These are phyloP conservation scores for Cryptococcus jaspeensis DNA, from an alignment of 1,284 basidiomycete genomes.

Conservation along the genomic window DNA sequence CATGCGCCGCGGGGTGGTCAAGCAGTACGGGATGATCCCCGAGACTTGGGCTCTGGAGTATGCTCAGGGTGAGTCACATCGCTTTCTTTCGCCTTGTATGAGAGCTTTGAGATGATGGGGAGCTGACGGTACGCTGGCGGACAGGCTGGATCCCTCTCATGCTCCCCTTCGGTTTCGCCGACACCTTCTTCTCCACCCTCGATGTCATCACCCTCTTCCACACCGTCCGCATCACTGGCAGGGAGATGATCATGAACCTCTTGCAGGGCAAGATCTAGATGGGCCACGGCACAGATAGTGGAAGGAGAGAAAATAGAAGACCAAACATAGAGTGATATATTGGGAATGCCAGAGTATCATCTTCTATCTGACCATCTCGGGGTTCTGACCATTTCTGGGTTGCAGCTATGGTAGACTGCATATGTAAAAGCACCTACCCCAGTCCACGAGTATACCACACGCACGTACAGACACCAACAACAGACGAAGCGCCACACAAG, in stretches of 20 bases:
- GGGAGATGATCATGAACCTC: constrained; percentile 79
- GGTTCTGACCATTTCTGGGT: too few relatives aligned
- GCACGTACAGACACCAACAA: too few relatives aligned
- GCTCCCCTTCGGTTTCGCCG: constrained; percentile 89
- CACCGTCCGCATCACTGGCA: constrained; percentile 73
- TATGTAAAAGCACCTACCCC: too few relatives aligned
- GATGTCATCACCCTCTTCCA: constrained; percentile 80
- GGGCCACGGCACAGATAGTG: neutral
- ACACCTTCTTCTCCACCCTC: constrained; percentile 81
- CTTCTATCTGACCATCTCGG: too few relatives aligned
- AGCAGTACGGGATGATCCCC: constrained; percentile 97
- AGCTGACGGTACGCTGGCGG: neutral
- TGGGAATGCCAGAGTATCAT: too few relatives aligned
- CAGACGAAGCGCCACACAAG: too few relatives aligned
- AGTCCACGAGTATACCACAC: too few relatives aligned
- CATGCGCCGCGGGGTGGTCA: constrained; percentile 75
- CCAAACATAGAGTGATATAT: neutral
- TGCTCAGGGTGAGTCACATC: constrained; percentile 68
- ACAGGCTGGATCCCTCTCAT: constrained; percentile 86
- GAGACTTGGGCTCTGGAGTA: constrained; percentile 95
- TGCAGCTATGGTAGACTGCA: too few relatives aligned
- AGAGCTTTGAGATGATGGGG: neutral
- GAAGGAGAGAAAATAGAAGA: neutral
- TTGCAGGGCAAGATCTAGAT: constrained; percentile 79
- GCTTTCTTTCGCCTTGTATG: neutral